Conservation (phyloP, 1,284 basidiomycete species). For the Agaricales sp. region DNA sequence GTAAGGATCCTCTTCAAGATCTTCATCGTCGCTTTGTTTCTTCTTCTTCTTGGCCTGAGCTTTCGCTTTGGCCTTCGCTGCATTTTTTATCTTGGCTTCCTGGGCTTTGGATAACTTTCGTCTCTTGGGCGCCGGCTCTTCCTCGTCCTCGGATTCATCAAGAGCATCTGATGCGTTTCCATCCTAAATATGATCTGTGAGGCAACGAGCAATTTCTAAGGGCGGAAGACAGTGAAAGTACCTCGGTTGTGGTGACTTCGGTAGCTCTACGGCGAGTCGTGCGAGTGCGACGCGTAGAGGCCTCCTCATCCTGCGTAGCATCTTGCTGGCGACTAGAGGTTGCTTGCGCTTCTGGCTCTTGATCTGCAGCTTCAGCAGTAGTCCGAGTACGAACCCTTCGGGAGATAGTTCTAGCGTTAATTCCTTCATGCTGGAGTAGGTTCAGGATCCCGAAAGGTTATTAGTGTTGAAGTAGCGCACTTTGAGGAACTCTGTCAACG, state of each 20-base stretch:
- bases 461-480: not conserved
- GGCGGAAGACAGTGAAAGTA: no score
- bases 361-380: no score
- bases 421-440: not conserved
- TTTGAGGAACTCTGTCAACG: not conserved
- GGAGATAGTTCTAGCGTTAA: not conserved
- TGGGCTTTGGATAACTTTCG: constrained; percentile 29
- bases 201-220: no score
- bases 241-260: no score
- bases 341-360: not conserved
- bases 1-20: constrained; percentile 42
- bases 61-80: constrained; percentile 29
- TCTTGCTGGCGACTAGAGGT: not conserved
- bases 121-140: constrained; percentile 23
- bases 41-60: constrained; percentile 38
- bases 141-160: constrained; percentile 19
- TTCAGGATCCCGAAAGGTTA: not conserved
- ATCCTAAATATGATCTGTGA: no score
- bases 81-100: constrained; percentile 24
- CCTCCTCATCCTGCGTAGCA: no score
- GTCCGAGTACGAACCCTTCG: not conserved
- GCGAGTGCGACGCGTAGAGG: no score
- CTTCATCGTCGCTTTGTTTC: constrained; percentile 32
- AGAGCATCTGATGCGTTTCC: constrained; percentile 8
- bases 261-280: not conserved